Evolutionary conservation across 2,329 filamentous ascomycete genomes (phyloP), one percentile per base, ranked within the genome.

Genomic region (Knufia petricola): DNA sequence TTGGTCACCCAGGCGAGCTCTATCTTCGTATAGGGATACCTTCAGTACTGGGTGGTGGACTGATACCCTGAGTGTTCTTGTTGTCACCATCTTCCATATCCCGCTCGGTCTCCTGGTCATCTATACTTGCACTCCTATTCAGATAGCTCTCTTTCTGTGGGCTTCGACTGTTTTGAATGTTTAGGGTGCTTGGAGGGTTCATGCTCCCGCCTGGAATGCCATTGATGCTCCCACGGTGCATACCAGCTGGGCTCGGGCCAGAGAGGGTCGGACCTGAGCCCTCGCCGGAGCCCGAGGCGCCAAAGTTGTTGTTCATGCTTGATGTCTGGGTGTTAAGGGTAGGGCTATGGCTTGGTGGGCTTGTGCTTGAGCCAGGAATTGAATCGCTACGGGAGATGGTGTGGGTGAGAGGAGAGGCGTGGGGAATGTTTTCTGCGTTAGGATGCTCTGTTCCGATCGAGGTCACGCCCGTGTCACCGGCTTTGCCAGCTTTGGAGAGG

Each of bases 401-500:
- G 48, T 59, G 51, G 28, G 39, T 68, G 52, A 84, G 82, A 49
- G 84, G 84, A 37, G 84, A 81, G 59, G 90, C 78, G 60, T 95
- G 88, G 24, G 89, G 89, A 68, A 95, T 95, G 68, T 94, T 94
- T 71, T 95, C 88, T 58, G 89, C 88, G 45, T 89, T 83, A 48
- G 92, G 92, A 68, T 98, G 92, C 71, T 95, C 84, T 62, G 87
- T 89, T 62, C 92, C 92, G 63, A 98, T 87, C 62, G 84, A 84
- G 64, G 90, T 94, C 52, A 94, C 87, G 64, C 94, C 90, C 62
- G 92, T 85, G 64, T 92, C 85, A 63, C 89, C 86, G 66, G 87
- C 88, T 73, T 96, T 96, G 69, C 92, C 92, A 52, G 92, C 92
- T 75, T 95, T 95, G 69, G 85, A 90, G 72, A 95, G 85, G 63